These are phyloP conservation scores for rapeseed (Brassica napus) DNA, from an alignment of 345 rosid species.

Conservation along the genomic window Da-Ae NC_063447.1:13392001-13392500, in stretches of 20 bases:
- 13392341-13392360: neutral
- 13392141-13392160: conserved; percentile 12
- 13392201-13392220: neutral
- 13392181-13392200: neutral
- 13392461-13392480: too few species aligned
- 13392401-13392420: too few species aligned
- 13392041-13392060: conserved; percentile 33
- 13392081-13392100: neutral
- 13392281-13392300: neutral
- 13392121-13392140: neutral
- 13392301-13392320: neutral
- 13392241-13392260: neutral
- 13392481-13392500: too few species aligned
- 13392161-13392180: neutral
- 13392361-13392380: too few species aligned
- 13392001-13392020: conserved; percentile 2
- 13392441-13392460: too few species aligned
- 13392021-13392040: neutral
- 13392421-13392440: too few species aligned
- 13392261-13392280: neutral
- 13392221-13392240: neutral
- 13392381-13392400: too few species aligned
- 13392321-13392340: neutral
- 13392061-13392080: conserved; percentile 10
- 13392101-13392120: neutral